Conservation (phyloP, 139 green algal genomes). For the Trebouxia sp. region DNA sequence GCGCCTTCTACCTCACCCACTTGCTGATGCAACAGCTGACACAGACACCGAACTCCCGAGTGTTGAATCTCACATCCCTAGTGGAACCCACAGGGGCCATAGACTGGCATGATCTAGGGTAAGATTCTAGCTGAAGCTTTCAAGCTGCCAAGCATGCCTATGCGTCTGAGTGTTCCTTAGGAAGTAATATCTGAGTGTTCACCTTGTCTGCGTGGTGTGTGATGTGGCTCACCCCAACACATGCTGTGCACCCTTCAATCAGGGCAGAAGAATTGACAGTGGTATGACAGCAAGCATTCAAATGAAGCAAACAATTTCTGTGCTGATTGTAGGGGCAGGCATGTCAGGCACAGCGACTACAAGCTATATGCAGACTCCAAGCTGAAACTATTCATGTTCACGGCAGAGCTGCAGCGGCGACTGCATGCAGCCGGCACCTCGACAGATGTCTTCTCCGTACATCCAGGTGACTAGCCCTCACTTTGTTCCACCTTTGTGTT, state of each 20-base stretch:
- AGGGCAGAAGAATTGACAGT: too few relatives aligned
- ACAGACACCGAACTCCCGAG: slow-evolving; percentile 4
- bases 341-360: background rate
- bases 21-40: slow-evolving; percentile 37
- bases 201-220: too few relatives aligned
- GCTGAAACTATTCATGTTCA: slow-evolving; percentile 16
- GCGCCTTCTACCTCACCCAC: slow-evolving; percentile 33
- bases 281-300: too few relatives aligned
- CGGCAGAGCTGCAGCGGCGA: slow-evolving; percentile 20
- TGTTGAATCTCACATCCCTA: slow-evolving; percentile 29
- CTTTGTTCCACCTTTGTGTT: too few relatives aligned
- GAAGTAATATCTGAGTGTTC: too few relatives aligned
- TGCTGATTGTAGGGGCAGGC: background rate
- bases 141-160: too few relatives aligned
- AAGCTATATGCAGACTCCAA: slow-evolving; percentile 2
- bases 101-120: slow-evolving; percentile 33
- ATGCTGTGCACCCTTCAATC: too few relatives aligned
- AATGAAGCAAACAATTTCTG: background rate
- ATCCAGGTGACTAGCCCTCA: background rate
- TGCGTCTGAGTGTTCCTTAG: too few relatives aligned
- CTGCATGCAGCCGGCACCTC: slow-evolving; percentile 4
- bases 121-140: too few relatives aligned
- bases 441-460: slow-evolving; percentile 15
- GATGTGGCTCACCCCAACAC: too few relatives aligned
- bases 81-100: slow-evolving; percentile 35